These are phyloP conservation scores for Penicillium expansum DNA, from an alignment of 2,329 filamentous ascomycete species.

Conservation along the genomic window DNA sequence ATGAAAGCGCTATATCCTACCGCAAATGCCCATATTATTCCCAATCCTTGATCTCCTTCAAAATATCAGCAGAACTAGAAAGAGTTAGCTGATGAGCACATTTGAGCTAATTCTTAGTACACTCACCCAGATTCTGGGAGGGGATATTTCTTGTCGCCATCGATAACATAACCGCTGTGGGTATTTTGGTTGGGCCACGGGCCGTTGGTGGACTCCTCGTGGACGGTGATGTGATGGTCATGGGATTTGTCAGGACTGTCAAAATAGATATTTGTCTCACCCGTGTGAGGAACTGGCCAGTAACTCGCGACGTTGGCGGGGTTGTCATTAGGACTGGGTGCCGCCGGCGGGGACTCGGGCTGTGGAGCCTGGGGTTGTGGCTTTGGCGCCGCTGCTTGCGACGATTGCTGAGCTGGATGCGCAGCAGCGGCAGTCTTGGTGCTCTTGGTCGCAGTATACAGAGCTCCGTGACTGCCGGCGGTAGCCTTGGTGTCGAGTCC, in stretches of 20 bases:
- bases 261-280: neutral
- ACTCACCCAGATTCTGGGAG: slow-evolving; percentile 13
- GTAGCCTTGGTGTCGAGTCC: slow-evolving; percentile 15
- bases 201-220: slow-evolving; percentile 7
- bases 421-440: neutral
- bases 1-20: neutral
- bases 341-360: neutral
- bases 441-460: slow-evolving; percentile 11
- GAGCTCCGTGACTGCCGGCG: slow-evolving; percentile 14
- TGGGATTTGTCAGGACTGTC: neutral
- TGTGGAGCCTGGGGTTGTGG: neutral
- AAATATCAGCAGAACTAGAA: slow-evolving; percentile 10
- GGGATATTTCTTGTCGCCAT: neutral
- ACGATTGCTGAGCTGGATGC: neutral
- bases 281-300: slow-evolving; percentile 6
- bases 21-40: slow-evolving; percentile 11
- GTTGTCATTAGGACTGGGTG: neutral
- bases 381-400: neutral
- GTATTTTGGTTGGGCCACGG: slow-evolving; percentile 10
- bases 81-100: neutral
- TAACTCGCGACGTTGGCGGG: neutral
- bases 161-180: slow-evolving; percentile 13
- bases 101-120: neutral
- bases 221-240: slow-evolving; percentile 1
- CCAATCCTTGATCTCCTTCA: slow-evolving; percentile 16